Evolutionary conservation across 192 early-diverging fungal species (phyloP).

Genomic region (Thoreauomyces humboldtii): DNA sequence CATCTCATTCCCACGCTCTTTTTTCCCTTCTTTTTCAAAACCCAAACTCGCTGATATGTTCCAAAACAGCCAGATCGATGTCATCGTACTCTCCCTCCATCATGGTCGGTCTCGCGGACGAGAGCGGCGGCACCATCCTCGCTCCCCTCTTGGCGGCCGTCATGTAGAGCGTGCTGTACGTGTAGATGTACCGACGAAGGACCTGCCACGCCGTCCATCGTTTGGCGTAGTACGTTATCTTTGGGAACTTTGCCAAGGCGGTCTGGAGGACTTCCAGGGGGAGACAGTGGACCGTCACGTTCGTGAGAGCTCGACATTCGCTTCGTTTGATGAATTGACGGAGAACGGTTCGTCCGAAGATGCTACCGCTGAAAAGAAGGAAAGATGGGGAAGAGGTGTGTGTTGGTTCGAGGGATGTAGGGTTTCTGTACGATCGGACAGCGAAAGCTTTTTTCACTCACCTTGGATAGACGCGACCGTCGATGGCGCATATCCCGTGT

Average conservation of each 20-base stretch:
- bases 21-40: conserved; percentile 19
- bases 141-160: conserved; percentile 47
- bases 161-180: conserved; percentile 47
- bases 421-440: no score
- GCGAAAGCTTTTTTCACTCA: conserved; percentile 12
- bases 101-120: conserved; percentile 38
- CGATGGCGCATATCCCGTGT: conserved; percentile 44
- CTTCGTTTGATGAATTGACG: conserved; percentile 40
- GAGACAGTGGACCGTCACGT: conserved; percentile 37
- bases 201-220: conserved; percentile 54
- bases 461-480: conserved; percentile 49
- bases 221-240: conserved; percentile 51
- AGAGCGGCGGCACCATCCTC: conserved; percentile 38
- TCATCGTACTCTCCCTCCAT: conserved; percentile 49
- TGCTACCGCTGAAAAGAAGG: conserved; percentile 25
- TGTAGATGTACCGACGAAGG: conserved; percentile 39
- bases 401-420: no score
- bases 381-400: background rate
- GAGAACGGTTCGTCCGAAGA: conserved; percentile 47
- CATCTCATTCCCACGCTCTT: no score
- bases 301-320: conserved; percentile 50
- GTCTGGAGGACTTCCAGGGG: conserved; percentile 24
- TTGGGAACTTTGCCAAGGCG: conserved; percentile 40
- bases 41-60: conserved; percentile 48
- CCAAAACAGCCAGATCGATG: conserved; percentile 48